phyloP scores from a whole-genome alignment of 139 green algal species.

The Asterochloris sp. region DNA sequence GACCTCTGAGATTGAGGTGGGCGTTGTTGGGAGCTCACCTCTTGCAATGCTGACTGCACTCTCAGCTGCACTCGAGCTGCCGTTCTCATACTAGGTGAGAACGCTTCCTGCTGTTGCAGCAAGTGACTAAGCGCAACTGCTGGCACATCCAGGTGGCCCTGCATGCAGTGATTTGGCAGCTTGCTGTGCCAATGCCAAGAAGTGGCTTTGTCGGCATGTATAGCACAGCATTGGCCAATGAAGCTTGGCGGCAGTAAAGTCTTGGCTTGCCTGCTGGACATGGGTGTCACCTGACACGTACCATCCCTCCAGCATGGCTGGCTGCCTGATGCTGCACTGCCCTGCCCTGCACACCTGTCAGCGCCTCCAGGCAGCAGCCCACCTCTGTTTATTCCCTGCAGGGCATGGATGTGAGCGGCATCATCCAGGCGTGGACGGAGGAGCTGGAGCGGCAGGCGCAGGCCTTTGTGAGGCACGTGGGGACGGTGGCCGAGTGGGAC shows the following conservation, averaged over 20 bases:
- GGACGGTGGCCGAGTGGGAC: conserved; percentile 78
- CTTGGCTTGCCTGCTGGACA: neutral
- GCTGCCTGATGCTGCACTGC: neutral
- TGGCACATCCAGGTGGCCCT: neutral
- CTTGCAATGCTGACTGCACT: neutral
- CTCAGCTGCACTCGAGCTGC: neutral
- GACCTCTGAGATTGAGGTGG: neutral
- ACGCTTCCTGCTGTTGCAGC: neutral
- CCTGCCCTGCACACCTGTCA: conserved; percentile 11
- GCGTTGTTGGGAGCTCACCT: neutral
- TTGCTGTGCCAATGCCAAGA: no score
- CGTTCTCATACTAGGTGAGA: neutral
- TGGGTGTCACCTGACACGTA: neutral
- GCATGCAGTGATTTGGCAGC: no score
- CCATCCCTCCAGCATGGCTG: neutral
- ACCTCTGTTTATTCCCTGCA: conserved; percentile 6
- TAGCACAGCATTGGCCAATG: neutral
- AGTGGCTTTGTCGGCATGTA: neutral
- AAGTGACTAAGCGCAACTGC: neutral
- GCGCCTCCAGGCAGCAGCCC: neutral
- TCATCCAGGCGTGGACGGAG: conserved; percentile 64
- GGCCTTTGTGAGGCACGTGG: conserved; percentile 78
- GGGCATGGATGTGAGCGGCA: conserved; percentile 62
- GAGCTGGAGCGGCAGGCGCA: conserved; percentile 80
- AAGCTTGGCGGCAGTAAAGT: neutral